phyloP scores from a whole-genome alignment of 1,284 basidiomycete species.

The Microbotryum saponariae region DNA sequence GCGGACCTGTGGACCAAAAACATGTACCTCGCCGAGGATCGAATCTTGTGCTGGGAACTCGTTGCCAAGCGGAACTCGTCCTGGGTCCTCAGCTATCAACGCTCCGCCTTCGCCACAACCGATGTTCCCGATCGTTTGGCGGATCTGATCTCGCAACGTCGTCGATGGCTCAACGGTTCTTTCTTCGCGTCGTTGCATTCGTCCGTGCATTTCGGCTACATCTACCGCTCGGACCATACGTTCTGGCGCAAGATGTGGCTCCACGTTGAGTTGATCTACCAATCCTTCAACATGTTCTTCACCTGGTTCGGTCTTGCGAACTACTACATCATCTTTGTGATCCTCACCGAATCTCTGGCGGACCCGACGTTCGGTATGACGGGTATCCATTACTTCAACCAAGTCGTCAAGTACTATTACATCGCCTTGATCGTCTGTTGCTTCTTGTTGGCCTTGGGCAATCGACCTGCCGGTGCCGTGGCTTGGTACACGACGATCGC shows the following conservation, averaged over 20 bases:
- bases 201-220: slow-evolving; percentile 34
- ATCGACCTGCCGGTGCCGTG: slow-evolving; percentile 80
- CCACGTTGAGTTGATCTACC: slow-evolving; percentile 88
- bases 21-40: slow-evolving; percentile 73
- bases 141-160: slow-evolving; percentile 87
- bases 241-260: slow-evolving; percentile 85
- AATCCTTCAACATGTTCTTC: slow-evolving; percentile 69
- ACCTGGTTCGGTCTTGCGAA: slow-evolving; percentile 54
- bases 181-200: slow-evolving; percentile 77
- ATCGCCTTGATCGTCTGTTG: slow-evolving; percentile 64
- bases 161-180: slow-evolving; percentile 93
- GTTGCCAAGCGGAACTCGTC: slow-evolving; percentile 76
- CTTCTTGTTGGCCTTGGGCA: slow-evolving; percentile 83
- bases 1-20: slow-evolving; percentile 57
- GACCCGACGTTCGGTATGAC: slow-evolving; percentile 58
- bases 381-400: slow-evolving; percentile 53
- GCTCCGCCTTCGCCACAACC: slow-evolving; percentile 82
- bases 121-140: slow-evolving; percentile 52
- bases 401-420: slow-evolving; percentile 77
- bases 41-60: slow-evolving; percentile 85
- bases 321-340: slow-evolving; percentile 77
- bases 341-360: slow-evolving; percentile 65
- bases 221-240: slow-evolving; percentile 65
- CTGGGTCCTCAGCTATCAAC: slow-evolving; percentile 90
- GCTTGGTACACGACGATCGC: slow-evolving; percentile 73